These are phyloP conservation scores for Aegle marmelos DNA, from an alignment of 345 rosid genomes.

Conservation along the genomic window DNA sequence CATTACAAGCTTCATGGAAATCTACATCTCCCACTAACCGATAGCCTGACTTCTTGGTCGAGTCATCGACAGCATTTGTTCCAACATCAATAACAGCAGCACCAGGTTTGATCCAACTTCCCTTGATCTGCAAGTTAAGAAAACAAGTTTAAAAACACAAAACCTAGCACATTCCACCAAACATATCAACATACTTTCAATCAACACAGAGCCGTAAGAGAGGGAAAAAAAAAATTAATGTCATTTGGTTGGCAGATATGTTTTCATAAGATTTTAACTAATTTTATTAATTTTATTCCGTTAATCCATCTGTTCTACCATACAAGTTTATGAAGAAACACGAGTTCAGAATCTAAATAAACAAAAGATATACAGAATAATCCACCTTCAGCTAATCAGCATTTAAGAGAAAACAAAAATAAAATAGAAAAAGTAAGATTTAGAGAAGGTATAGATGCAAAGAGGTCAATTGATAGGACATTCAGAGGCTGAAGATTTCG, in stretches of 20 bases:
- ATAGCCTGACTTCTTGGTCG: conserved; percentile 73
- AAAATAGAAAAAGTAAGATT: no score
- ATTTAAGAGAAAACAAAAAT: no score
- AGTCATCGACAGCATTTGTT: conserved; percentile 73
- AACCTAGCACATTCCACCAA: neutral
- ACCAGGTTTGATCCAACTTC: conserved; percentile 93
- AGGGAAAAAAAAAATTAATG: neutral
- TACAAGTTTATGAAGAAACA: neutral
- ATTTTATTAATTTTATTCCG: neutral
- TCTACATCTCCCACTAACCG: conserved; percentile 95
- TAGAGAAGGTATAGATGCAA: no score
- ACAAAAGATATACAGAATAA: neutral
- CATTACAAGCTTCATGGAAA: conserved; percentile 67
- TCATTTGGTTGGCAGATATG: neutral
- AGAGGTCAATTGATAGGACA: no score
- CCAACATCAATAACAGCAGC: conserved; percentile 97
- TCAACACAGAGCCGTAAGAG: neutral
- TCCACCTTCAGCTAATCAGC: no score
- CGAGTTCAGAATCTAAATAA: neutral
- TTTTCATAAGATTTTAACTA: neutral
- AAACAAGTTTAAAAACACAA: neutral
- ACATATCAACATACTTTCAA: neutral
- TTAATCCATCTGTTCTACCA: neutral
- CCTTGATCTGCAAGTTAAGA: conserved; percentile 57
- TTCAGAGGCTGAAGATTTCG: no score